Percentiles rank a stretch among this genome's conserved stretches.
Evolutionary conservation across 2,329 filamentous ascomycete genomes (phyloP).

Genomic region (Cordyceps cateniannulata): DNA sequence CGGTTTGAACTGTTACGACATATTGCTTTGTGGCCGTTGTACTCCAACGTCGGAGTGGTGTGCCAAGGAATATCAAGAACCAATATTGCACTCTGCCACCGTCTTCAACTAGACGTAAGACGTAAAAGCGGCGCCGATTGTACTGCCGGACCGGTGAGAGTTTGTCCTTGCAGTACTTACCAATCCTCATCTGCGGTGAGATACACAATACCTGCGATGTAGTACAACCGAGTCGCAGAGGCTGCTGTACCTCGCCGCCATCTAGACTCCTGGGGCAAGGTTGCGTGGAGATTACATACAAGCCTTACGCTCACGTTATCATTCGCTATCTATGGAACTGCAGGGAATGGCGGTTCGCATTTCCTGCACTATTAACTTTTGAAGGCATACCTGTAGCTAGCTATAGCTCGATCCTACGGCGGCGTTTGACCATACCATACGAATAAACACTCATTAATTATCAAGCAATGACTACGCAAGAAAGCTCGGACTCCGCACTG

Average conservation of each 20-base stretch:
- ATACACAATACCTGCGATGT: too few relatives aligned
- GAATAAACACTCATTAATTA: not conserved
- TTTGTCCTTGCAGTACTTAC: too few relatives aligned
- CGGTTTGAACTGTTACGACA: too few relatives aligned
- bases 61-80: not conserved
- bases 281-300: not conserved
- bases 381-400: not conserved
- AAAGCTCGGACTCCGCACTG: not conserved
- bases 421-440: not conserved
- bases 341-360: not conserved
- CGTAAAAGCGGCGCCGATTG: not conserved
- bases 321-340: not conserved
- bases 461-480: too few relatives aligned
- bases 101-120: not conserved
- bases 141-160: not conserved
- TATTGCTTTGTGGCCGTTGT: too few relatives aligned
- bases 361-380: not conserved
- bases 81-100: not conserved
- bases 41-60: not conserved
- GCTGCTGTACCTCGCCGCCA: too few relatives aligned
- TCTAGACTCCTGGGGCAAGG: too few relatives aligned
- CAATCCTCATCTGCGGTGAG: too few relatives aligned
- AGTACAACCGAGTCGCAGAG: too few relatives aligned
- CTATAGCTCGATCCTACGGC: not conserved
- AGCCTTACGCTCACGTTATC: not conserved